Evolutionary conservation across 2,329 filamentous ascomycete genomes (phyloP).

Genomic region (Claviceps sp.): DNA sequence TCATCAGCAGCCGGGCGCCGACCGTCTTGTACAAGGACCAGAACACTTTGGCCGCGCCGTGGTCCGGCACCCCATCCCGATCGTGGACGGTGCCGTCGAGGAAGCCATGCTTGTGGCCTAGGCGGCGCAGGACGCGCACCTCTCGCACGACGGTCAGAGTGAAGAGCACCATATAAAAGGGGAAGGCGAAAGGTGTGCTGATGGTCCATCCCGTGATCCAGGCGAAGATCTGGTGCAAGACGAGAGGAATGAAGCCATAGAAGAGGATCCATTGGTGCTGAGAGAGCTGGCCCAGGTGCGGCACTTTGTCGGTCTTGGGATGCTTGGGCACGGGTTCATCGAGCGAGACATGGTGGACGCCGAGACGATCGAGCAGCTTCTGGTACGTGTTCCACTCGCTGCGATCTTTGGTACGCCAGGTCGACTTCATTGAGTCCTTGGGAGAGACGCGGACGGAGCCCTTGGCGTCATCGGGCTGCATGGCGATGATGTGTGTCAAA

Average conservation of each 20-base stretch:
- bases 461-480: no score
- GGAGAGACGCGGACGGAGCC: not conserved
- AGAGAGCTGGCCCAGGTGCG: slow-evolving; percentile 18
- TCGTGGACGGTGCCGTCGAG: slow-evolving; percentile 24
- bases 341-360: slow-evolving; percentile 14
- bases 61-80: slow-evolving; percentile 24
- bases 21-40: slow-evolving; percentile 20
- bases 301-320: slow-evolving; percentile 23
- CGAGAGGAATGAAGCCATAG: slow-evolving; percentile 11
- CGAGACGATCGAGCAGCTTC: slow-evolving; percentile 19
- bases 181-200: slow-evolving; percentile 15
- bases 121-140: slow-evolving; percentile 21
- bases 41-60: slow-evolving; percentile 21
- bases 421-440: slow-evolving; percentile 27
- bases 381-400: slow-evolving; percentile 19
- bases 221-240: slow-evolving; percentile 13
- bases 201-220: slow-evolving; percentile 20
- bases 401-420: slow-evolving; percentile 19
- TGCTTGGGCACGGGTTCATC: slow-evolving; percentile 23
- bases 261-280: slow-evolving; percentile 25
- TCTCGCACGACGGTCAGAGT: slow-evolving; percentile 27
- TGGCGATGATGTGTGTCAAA: no score
- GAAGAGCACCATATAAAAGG: slow-evolving; percentile 25
- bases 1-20: slow-evolving; percentile 19
- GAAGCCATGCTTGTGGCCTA: slow-evolving; percentile 26